Conservation (phyloP, 2,329 filamentous ascomycete species). For the Didymella segeticola region DNA sequence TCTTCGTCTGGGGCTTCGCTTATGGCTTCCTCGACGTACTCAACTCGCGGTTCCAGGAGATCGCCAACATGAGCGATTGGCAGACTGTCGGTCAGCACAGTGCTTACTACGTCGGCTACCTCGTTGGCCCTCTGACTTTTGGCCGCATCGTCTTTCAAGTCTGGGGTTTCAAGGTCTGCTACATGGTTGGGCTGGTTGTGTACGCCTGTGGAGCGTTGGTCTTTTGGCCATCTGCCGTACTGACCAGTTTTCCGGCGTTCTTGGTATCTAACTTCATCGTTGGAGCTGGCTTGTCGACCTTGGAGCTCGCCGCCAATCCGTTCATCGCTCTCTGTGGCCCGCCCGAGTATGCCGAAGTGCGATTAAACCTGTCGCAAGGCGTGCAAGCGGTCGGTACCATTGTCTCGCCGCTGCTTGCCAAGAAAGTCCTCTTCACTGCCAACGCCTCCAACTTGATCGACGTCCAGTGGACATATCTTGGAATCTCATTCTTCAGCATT, state of each 20-base stretch:
- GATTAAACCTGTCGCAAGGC: slow-evolving; percentile 66
- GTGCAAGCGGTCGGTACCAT: slow-evolving; percentile 68
- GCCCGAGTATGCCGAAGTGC: slow-evolving; percentile 64
- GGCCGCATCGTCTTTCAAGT: slow-evolving; percentile 64
- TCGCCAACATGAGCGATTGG: slow-evolving; percentile 66
- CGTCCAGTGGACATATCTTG: slow-evolving; percentile 70
- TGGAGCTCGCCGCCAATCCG: slow-evolving; percentile 67
- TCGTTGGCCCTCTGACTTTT: slow-evolving; percentile 72
- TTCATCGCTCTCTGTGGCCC: slow-evolving; percentile 69
- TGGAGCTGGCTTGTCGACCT: slow-evolving; percentile 64
- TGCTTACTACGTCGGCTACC: slow-evolving; percentile 75
- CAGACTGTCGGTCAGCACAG: slow-evolving; percentile 73
- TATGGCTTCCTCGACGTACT: slow-evolving; percentile 86
- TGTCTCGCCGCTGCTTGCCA: slow-evolving; percentile 65
- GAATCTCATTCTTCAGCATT: slow-evolving; percentile 67
- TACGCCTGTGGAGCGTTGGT: slow-evolving; percentile 68
- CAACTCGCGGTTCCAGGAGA: slow-evolving; percentile 71
- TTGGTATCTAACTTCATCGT: slow-evolving; percentile 69
- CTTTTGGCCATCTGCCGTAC: slow-evolving; percentile 70
- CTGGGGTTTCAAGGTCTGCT: slow-evolving; percentile 69
- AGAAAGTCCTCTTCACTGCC: slow-evolving; percentile 63
- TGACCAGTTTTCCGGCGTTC: slow-evolving; percentile 67
- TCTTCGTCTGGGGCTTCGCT: slow-evolving; percentile 89
- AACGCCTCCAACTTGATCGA: slow-evolving; percentile 62
- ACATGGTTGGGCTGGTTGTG: slow-evolving; percentile 65